These are phyloP conservation scores for Trametes sanguinea DNA, from an alignment of 768 basidiomycete genomes.

Conservation along the genomic window DNA sequence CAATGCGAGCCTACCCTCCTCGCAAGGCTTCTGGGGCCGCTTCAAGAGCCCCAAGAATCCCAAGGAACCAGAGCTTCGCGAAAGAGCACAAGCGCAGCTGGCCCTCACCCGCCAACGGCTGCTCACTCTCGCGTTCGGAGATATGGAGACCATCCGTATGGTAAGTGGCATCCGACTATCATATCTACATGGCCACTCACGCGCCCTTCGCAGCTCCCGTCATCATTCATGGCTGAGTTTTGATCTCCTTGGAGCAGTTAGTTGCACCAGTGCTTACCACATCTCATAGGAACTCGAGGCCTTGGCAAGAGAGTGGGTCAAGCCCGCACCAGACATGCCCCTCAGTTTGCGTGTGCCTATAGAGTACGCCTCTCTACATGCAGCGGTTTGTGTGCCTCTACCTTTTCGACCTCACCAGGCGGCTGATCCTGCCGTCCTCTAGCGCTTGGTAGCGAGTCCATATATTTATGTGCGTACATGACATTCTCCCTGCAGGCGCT, in stretches of 20 bases:
- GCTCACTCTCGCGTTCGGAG: conserved; percentile 78
- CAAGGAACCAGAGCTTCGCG: conserved; percentile 65
- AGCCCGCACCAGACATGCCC: conserved; percentile 76
- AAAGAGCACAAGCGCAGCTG: conserved; percentile 55
- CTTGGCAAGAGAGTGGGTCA: conserved; percentile 82
- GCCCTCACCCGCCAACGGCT: conserved; percentile 73
- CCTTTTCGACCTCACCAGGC: conserved; percentile 11
- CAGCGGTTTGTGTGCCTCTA: conserved; percentile 57
- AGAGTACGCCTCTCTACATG: conserved; percentile 85
- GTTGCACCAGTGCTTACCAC: not conserved
- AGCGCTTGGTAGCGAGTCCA: conserved; percentile 80
- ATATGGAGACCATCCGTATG: conserved; percentile 85
- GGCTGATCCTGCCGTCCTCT: conserved; percentile 14
- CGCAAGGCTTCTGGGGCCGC: conserved; percentile 56
- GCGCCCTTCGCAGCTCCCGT: conserved; percentile 56
- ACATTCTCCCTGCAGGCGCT: conserved; percentile 17
- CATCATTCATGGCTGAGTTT: conserved; percentile 59
- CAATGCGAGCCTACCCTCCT: conserved; percentile 56
- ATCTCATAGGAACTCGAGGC: conserved; percentile 70
- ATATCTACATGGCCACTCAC: conserved; percentile 5
- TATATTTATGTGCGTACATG: conserved; percentile 71
- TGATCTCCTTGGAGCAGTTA: not conserved
- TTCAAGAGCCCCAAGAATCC: conserved; percentile 57
- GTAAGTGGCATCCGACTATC: conserved; percentile 37
- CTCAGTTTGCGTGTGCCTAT: conserved; percentile 81